Evolutionary conservation across 441 rosid genomes (phyloP), one percentile per base, ranked within the genome.

Genomic region (Pelargonium australe): DNA sequence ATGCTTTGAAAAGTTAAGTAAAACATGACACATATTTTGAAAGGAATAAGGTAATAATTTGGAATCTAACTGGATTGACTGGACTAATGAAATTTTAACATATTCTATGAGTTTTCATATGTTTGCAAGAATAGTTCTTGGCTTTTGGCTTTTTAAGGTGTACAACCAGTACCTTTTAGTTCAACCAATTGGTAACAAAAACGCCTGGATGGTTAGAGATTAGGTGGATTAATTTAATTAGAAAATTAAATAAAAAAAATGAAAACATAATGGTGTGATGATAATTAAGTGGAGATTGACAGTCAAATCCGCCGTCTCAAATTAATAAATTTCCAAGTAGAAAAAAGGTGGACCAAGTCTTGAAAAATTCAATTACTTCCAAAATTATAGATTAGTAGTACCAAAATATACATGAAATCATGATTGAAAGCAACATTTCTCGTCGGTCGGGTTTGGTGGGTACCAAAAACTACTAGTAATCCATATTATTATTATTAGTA

Each of bases 251-350:
- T 47, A 20, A 20, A 47, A 0, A 1, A n/a, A 3, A 9, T 13
- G 13, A 47, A 9, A 47, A 47, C n/a, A 45, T 45, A 47, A 2
- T n/a, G 4, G 13, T 47, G 11, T 13, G 13, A 3, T 12, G 2
- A 12, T 10, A 47, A 12, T 10, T 3, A 47, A 47, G 55, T 47
- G 23, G 70, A 64, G 70, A 67, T 19, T 0, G 60, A 2, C 68
- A 45, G 87, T 87, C 89, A 85, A 85, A 66, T 68, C 71, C 79
- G 89, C 78, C 84, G 84, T 65, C 85, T 81, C 61, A 25, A 58
- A 14, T 0, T 34, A 45, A 1, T 14, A 10, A 25, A 69, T 43
- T 67, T 28, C 66, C 45, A 14, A 25, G 68, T 25, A 3, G 12
- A 31, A 62, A 4, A 19, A 10, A 6, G 5, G 31, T 19, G 13